These are phyloP conservation scores for Serpula lacrymans DNA, from an alignment of 768 basidiomycete species.

Conservation along the genomic window DNA sequence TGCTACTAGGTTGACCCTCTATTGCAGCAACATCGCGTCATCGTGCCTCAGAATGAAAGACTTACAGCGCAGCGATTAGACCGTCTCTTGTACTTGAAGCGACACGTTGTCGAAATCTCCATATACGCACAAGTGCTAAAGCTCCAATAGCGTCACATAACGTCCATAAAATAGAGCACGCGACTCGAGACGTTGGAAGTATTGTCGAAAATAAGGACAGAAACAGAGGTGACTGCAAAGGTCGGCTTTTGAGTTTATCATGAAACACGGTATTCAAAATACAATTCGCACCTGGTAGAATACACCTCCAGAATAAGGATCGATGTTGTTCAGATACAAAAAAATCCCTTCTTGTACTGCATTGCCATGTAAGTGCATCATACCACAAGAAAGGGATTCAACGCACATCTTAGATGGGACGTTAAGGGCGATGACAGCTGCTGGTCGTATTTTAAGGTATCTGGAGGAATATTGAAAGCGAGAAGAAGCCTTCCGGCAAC, in stretches of 20 bases:
- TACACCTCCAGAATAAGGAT: constrained; percentile 84
- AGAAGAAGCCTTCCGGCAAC: constrained; percentile 50
- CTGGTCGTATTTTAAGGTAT: constrained; percentile 60
- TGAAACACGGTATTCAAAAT: not conserved
- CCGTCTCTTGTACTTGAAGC: constrained; percentile 46
- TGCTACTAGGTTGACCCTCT: constrained; percentile 4
- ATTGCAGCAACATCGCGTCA: not conserved
- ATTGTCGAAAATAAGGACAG: constrained; percentile 73
- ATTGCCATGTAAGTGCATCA: constrained; percentile 13
- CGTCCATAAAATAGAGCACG: constrained; percentile 66
- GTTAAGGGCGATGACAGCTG: constrained; percentile 41
- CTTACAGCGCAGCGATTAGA: constrained; percentile 66
- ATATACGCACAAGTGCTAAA: constrained; percentile 64
- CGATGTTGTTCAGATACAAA: constrained; percentile 69
- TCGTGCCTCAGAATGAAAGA: not conserved
- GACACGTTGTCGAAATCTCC: constrained; percentile 58
- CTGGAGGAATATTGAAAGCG: constrained; percentile 46
- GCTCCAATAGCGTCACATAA: constrained; percentile 64
- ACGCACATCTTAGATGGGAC: not conserved
- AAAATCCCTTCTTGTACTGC: constrained; percentile 89
- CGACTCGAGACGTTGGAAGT: constrained; percentile 47
- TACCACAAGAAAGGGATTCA: not conserved
- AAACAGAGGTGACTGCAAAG: constrained; percentile 72
- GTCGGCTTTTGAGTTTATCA: constrained; percentile 4
- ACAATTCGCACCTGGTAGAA: constrained; percentile 86